These are phyloP conservation scores for Trypanosoma scelopori DNA, from an alignment of 208 protist species.

Conservation along the genomic window DNA sequence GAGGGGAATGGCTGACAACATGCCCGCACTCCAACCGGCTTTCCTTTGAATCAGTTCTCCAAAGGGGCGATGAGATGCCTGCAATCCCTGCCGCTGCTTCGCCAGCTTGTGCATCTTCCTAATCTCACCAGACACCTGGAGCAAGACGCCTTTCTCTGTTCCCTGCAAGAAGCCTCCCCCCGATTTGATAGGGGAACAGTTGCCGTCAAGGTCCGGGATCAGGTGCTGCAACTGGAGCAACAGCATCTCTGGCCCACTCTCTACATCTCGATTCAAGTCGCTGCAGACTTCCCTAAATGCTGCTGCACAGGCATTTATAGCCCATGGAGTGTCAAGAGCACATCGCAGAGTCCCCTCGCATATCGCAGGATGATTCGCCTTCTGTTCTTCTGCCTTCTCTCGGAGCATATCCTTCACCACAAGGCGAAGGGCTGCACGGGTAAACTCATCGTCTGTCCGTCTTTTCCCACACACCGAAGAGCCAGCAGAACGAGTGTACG, in stretches of 20 bases:
- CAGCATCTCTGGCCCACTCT: background rate
- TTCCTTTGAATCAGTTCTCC: background rate
- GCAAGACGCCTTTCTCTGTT: background rate
- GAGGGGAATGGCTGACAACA: background rate
- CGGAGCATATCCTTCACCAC: background rate
- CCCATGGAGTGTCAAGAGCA: constrained; percentile 1
- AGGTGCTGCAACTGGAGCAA: background rate
- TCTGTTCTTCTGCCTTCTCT: background rate
- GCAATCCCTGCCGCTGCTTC: constrained; percentile 8
- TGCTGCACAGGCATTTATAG: background rate
- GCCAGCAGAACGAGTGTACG: background rate
- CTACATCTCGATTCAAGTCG: too few relatives aligned
- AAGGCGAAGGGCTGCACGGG: background rate
- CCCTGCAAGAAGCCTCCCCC: constrained; percentile 1
- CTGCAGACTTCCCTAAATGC: background rate
- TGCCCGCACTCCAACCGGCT: background rate
- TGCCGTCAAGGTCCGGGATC: background rate
- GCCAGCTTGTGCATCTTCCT: constrained; percentile 3
- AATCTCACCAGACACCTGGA: constrained; percentile 5
- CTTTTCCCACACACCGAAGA: background rate
- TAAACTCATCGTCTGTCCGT: background rate
- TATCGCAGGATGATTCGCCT: background rate
- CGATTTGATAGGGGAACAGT: background rate
- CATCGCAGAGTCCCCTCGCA: background rate
- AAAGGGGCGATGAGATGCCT: background rate